Evolutionary conservation across 192 early-diverging fungal species (phyloP), one percentile per base, ranked within the genome.

Genomic region (Bifiguratus adelaidae): DNA sequence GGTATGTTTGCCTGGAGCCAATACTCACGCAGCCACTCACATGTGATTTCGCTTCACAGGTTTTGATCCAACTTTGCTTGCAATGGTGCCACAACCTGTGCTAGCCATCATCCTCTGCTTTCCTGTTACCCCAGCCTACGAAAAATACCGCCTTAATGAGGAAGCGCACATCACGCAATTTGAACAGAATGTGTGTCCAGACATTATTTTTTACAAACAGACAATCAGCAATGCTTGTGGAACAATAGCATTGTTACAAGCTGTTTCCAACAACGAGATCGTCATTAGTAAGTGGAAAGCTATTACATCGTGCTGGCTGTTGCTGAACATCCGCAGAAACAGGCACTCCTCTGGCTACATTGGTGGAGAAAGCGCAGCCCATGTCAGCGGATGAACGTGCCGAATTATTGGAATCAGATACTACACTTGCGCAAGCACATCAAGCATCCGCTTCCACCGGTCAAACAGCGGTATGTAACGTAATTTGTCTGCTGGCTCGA

Each of bases 201-300:
- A 83, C 12, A 46, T 92, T 8, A 77, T 85, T 34, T 95, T 85
- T 52, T 82, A 85, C 53, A 73, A 73, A 13, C 92, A 94, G 63
- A 94, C 91, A 2, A 95, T 92, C 34, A 48, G 67, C 29, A 96
- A 94, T 46, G 88, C 92, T 3, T 96, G 95, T 55, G 95, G 95
- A 11, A 95, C 91, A 4, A 96, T 96, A 65, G 93, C 82, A 2
- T 64, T 98, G 6, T 55, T 98, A 36, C 95, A 98, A 53, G 76
- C 93, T 0, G 60, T 98, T 7, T 79, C 73, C 30, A 96, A 89
- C 65, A 81, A 73, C 46, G 76, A 85, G 28, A 43, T 55, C 23
- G 51, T 55, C 28, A 35, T 61, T 20, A 58, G 68, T 71, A 33
- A 19, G 51, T 18, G n/a, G n/a, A n/a, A n/a, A n/a, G n/a, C n/a